phyloP scores from a whole-genome alignment of 768 basidiomycete species.

The Amanita fuliginea region DNA sequence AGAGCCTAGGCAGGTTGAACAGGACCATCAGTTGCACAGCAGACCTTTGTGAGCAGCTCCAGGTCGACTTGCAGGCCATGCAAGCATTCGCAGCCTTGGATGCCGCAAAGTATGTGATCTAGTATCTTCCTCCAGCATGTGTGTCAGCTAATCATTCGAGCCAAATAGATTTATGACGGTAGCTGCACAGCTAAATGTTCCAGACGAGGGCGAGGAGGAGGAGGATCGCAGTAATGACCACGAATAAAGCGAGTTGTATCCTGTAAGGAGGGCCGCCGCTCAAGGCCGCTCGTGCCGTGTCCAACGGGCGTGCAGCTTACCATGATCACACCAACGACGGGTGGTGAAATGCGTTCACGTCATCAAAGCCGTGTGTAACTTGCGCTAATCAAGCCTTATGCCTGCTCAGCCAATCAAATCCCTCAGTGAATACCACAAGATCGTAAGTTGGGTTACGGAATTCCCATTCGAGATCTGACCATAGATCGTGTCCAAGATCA shows the following conservation, averaged over 20 bases:
- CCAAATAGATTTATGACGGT: conserved; percentile 21
- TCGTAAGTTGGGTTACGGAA: conserved; percentile 25
- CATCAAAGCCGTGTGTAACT: too few relatives aligned
- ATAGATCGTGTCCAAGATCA: conserved; percentile 23
- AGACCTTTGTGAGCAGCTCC: conserved; percentile 65
- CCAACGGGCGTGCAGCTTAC: too few relatives aligned
- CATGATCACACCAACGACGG: too few relatives aligned
- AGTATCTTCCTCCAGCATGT: too few relatives aligned
- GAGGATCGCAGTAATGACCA: neutral
- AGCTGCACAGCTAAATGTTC: conserved; percentile 26
- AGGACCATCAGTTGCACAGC: conserved; percentile 62
- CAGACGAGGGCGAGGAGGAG: conserved; percentile 15
- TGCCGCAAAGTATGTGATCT: conserved; percentile 54
- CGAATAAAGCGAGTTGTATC: neutral
- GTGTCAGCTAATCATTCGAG: too few relatives aligned
- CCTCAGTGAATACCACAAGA: conserved; percentile 25
- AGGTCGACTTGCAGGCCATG: conserved; percentile 72
- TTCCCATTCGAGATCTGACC: neutral
- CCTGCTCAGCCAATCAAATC: conserved; percentile 25
- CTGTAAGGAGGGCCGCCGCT: neutral
- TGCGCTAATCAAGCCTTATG: too few relatives aligned
- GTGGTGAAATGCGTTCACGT: too few relatives aligned
- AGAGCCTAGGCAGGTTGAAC: conserved; percentile 57
- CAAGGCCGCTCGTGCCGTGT: too few relatives aligned
- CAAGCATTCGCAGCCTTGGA: conserved; percentile 66